Percentiles rank a stretch among this genome's conserved stretches.
Conservation (phyloP, 108 stramenopile species). For the Pseudonitzschia multistriata region DNA sequence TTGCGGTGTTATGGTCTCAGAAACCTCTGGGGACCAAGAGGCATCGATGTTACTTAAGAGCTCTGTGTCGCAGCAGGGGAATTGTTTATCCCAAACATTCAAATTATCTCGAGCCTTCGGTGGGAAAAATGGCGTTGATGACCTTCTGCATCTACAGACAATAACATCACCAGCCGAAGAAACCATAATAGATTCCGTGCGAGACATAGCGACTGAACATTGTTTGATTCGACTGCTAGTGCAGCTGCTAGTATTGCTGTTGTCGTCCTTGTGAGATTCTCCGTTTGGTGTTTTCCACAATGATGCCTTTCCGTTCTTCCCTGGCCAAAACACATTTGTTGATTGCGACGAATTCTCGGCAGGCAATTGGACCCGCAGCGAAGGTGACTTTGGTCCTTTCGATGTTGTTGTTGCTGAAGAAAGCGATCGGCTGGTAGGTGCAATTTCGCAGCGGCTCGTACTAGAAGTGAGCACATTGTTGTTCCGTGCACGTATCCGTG, state of each 20-base stretch:
- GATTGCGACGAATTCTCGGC: not conserved
- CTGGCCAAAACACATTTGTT: not conserved
- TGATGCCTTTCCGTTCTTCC: not conserved
- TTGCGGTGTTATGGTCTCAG: conserved; percentile 2
- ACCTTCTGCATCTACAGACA: conserved; percentile 54
- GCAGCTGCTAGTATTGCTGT: not conserved
- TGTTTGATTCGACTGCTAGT: not conserved
- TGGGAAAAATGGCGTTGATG: conserved; percentile 34
- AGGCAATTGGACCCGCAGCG: not conserved
- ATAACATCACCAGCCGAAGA: conserved; percentile 71
- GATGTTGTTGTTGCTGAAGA: not conserved
- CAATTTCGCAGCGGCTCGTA: not conserved
- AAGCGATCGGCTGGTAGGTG: not conserved
- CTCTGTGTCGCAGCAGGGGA: conserved; percentile 33
- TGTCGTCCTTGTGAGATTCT: not conserved
- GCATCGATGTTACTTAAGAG: conserved; percentile 17
- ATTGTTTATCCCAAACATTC: conserved; percentile 22
- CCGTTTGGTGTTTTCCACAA: not conserved
- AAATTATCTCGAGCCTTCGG: not conserved
- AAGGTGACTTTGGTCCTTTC: not conserved
- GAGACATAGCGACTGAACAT: conserved; percentile 45
- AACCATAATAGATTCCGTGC: conserved; percentile 58
- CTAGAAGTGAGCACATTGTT: not conserved
- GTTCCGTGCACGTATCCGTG: not conserved
- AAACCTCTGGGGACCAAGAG: conserved; percentile 32